Evolutionary conservation across 1,139 yeast species (phyloP).

Genomic region (Kurtzmaniella quercitrusa): DNA sequence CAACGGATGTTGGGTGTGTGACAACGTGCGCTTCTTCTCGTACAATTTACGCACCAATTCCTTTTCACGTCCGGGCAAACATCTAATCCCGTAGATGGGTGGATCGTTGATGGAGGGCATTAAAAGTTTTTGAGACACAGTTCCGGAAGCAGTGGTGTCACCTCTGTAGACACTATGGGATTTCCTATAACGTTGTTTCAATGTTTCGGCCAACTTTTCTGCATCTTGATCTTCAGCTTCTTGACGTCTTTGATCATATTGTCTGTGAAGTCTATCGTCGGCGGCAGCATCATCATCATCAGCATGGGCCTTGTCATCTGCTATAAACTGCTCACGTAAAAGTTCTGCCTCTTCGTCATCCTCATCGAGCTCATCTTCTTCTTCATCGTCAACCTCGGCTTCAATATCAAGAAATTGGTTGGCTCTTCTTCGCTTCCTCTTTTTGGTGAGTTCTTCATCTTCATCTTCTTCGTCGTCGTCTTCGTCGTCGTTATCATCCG

Average conservation of each 20-base stretch:
- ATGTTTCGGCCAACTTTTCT: constrained; percentile 86
- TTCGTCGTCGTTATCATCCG: constrained; percentile 57
- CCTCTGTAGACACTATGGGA: constrained; percentile 84
- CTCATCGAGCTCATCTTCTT: constrained; percentile 85
- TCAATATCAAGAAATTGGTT: constrained; percentile 97
- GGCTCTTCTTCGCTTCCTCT: constrained; percentile 65
- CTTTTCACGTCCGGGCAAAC: constrained; percentile 90
- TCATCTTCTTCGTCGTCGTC: constrained; percentile 52
- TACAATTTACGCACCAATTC: constrained; percentile 81
- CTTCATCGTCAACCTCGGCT: constrained; percentile 98
- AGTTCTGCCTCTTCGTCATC: constrained; percentile 89
- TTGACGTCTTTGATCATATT: constrained; percentile 85
- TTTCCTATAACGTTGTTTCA: constrained; percentile 89
- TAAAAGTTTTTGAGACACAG: constrained; percentile 88
- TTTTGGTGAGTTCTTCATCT: constrained; percentile 39
- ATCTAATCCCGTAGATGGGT: constrained; percentile 91
- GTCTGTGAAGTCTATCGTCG: constrained; percentile 79
- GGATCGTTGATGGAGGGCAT: constrained; percentile 97
- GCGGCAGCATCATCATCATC: constrained; percentile 43
- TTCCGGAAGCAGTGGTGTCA: constrained; percentile 65
- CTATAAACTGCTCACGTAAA: constrained; percentile 76
- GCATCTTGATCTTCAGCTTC: constrained; percentile 94
- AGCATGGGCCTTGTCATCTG: constrained; percentile 57
- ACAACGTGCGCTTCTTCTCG: constrained; percentile 74
- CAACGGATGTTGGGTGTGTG: constrained; percentile 56